These are phyloP conservation scores for Prunus yedoensis DNA, from an alignment of 331 rosid genomes.

Conservation along the genomic window DNA sequence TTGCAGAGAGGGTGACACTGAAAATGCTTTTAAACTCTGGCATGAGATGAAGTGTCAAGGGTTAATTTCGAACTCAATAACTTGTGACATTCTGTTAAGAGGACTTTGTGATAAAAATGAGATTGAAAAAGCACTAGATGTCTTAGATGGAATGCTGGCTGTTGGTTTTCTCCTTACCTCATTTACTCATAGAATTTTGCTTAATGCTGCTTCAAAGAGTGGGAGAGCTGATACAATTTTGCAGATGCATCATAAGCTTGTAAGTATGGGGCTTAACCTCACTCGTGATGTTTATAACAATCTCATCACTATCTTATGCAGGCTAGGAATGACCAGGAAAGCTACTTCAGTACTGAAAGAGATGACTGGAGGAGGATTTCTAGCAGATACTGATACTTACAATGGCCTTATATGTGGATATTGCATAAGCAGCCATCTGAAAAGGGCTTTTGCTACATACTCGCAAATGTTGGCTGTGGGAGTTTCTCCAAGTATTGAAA, in stretches of 20 bases:
- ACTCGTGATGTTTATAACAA: constrained; percentile 56
- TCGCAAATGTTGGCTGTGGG: constrained; percentile 58
- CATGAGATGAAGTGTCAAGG: constrained; percentile 75
- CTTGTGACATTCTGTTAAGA: constrained; percentile 58
- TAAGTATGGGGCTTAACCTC: constrained; percentile 62
- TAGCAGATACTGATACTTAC: constrained; percentile 59
- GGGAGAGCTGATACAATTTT: constrained; percentile 60
- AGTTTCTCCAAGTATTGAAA: constrained; percentile 65
- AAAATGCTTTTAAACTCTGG: constrained; percentile 61
- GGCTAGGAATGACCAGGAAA: constrained; percentile 76
- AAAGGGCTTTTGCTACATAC: constrained; percentile 55
- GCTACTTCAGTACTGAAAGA: constrained; percentile 65
- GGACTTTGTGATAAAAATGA: constrained; percentile 69
- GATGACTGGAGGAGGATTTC: constrained; percentile 55
- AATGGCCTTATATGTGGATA: constrained; percentile 77
- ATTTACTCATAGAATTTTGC: constrained; percentile 56
- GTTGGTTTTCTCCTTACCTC: constrained; percentile 54
- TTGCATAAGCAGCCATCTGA: constrained; percentile 62
- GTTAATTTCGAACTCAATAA: constrained; percentile 52
- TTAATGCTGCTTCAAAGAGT: constrained; percentile 60
- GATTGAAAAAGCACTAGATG: constrained; percentile 55
- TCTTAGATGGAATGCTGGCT: constrained; percentile 57
- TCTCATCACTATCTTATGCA: constrained; percentile 69
- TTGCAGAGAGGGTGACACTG: constrained; percentile 57
- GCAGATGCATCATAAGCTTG: constrained; percentile 59